Evolutionary conservation across 2,329 filamentous ascomycete species (phyloP), one percentile per base, ranked within the genome.

Genomic region (Aureobasidium sp.): DNA sequence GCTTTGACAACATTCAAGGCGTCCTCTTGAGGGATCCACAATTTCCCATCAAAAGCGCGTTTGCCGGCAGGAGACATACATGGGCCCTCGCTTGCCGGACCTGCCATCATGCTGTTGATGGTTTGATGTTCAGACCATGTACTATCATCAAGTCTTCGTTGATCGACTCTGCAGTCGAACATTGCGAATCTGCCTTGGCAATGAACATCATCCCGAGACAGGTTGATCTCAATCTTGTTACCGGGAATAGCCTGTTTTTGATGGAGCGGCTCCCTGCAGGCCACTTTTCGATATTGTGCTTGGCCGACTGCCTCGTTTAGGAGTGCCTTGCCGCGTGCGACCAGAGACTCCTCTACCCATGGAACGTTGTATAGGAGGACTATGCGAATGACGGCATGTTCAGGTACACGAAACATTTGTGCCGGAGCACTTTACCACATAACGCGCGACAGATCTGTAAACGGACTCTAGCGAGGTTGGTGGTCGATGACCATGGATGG

Each of bases 191-290:
- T 49, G 36, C 45, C 56, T 60, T 60, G 45, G 57, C 57, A 42
- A 17, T 52, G 34, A 22, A 25, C 34, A 42, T 41, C n/a, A 34
- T 47, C 22, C 57, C 29, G 22, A 51, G 44, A 20, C 39, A 60
- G 27, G 57, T 41, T 60, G 57, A 60, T 60, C 57, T 60, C 57
- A 60, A 60, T 60, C 17, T 60, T 51, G 45, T 20, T 47, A n/a
- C 56, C 53, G 20, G 44, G 47, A 39, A 49, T 42, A 51, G 53
- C 39, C 53, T 57, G 34, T 36, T 17, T 5, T 49, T 25, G 36
- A 60, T 25, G 37, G 45, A 51, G 36, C 57, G 57, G 57, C 57
- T 39, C 17, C 45, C 31, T 48, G 25, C 45, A 48, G 36, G 25
- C 36, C 5, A 5, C 42, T 36, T 47, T 25, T 12, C 37, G 20